Conservation (phyloP, 1,284 basidiomycete genomes). For the Anthracocystis walkeri region DNA sequence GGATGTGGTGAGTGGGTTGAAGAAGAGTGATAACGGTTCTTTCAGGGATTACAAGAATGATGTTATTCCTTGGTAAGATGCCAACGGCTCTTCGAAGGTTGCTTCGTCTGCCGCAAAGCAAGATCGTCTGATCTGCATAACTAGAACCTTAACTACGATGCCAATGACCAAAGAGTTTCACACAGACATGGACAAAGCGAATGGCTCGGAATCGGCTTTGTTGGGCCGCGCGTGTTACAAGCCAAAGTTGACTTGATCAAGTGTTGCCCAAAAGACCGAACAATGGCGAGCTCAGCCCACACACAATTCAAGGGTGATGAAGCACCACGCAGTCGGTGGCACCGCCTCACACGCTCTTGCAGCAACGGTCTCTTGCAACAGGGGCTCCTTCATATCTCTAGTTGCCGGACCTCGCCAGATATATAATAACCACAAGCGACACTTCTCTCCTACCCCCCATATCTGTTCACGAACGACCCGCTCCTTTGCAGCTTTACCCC, state of each 20-base stretch:
- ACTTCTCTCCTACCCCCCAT: background rate
- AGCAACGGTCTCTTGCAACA: background rate
- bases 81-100: too few relatives aligned
- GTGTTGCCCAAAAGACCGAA: background rate
- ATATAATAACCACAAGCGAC: background rate
- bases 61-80: conserved; percentile 71
- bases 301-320: background rate
- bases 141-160: too few relatives aligned
- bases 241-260: background rate
- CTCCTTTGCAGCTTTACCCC: background rate
- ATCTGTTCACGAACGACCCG: background rate
- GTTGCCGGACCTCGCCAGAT: background rate
- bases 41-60: conserved; percentile 80
- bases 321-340: background rate
- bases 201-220: too few relatives aligned
- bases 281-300: background rate
- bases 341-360: background rate
- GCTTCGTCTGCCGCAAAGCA: too few relatives aligned
- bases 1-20: conserved; percentile 73
- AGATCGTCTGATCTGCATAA: too few relatives aligned
- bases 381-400: conserved; percentile 1
- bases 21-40: conserved; percentile 74
- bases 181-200: too few relatives aligned
- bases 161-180: too few relatives aligned
- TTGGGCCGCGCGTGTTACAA: too few relatives aligned